phyloP scores from a whole-genome alignment of 1,284 basidiomycete species.

The Cutaneotrichosporon arboriforme region DNA sequence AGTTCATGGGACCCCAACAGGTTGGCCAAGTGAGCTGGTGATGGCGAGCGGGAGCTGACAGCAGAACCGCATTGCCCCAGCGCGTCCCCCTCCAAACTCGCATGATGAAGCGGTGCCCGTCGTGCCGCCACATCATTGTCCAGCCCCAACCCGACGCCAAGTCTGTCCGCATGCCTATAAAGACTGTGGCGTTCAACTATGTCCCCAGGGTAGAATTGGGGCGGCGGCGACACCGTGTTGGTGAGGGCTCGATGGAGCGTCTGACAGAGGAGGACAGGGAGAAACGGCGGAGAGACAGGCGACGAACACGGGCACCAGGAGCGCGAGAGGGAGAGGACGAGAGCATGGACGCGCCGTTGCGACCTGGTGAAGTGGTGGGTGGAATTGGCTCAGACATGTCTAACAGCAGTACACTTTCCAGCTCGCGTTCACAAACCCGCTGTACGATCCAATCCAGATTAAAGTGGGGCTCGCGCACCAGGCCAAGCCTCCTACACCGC shows the following conservation, averaged over 20 bases:
- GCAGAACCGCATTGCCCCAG: constrained; percentile 56
- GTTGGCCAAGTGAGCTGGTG: constrained; percentile 57
- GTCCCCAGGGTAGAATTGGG: constrained; percentile 77
- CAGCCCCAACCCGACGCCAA: constrained; percentile 98
- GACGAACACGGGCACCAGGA: constrained; percentile 5
- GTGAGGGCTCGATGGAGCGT: constrained; percentile 5
- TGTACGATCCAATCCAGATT: constrained; percentile 89
- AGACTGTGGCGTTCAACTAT: constrained; percentile 89
- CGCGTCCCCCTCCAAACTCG: constrained; percentile 89
- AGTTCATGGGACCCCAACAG: constrained; percentile 69
- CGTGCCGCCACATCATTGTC: constrained; percentile 91
- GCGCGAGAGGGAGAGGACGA: constrained; percentile 23
- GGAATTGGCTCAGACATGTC: background rate
- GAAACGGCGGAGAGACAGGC: constrained; percentile 7
- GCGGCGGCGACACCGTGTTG: constrained; percentile 32
- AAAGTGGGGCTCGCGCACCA: constrained; percentile 60
- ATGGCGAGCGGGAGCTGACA: background rate
- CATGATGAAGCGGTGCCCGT: constrained; percentile 81
- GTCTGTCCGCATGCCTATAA: constrained; percentile 92
- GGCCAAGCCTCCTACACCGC: constrained; percentile 45
- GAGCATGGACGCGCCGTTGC: constrained; percentile 25
- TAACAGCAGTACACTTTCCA: constrained; percentile 65
- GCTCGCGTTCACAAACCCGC: constrained; percentile 80
- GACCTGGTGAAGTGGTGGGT: constrained; percentile 32
- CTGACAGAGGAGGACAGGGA: constrained; percentile 8